Percentiles rank a stretch among this genome's conserved stretches.
Evolutionary conservation across 345 rosid genomes (phyloP).

Genomic region (Moricandia moricandioides): DNA sequence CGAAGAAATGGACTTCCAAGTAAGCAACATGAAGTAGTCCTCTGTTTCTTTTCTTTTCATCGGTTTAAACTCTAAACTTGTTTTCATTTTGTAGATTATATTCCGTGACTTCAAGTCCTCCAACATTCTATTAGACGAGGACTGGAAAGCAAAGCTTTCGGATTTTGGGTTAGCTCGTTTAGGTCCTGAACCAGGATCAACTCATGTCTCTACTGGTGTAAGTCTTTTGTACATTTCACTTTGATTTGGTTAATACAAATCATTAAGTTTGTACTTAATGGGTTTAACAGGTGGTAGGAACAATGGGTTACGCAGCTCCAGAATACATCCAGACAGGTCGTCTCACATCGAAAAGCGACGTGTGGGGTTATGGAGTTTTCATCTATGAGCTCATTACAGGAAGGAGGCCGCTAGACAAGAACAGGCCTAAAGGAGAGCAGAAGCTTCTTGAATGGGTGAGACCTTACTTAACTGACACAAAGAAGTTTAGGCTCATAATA

Average conservation of each 20-base stretch:
- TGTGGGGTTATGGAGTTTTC: conserved; percentile 93
- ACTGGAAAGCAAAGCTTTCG: conserved; percentile 91
- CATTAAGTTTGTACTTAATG: conserved; percentile 30
- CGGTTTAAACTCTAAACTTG: background rate
- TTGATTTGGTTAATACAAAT: conserved; percentile 21
- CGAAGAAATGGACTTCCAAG: conserved; percentile 92
- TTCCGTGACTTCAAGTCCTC: conserved; percentile 92
- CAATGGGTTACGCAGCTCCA: conserved; percentile 92
- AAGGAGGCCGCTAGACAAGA: conserved; percentile 71
- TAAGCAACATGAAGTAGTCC: conserved; percentile 20
- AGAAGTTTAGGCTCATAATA: conserved; percentile 51
- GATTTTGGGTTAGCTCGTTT: conserved; percentile 95
- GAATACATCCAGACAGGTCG: conserved; percentile 87
- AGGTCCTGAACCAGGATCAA: conserved; percentile 81
- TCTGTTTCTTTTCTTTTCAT: background rate
- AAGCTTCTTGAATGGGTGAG: conserved; percentile 85
- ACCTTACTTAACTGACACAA: conserved; percentile 59
- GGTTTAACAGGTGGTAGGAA: conserved; percentile 73
- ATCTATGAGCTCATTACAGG: conserved; percentile 90
- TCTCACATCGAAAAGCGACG: conserved; percentile 77
- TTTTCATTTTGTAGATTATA: conserved; percentile 52
- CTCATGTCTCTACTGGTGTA: conserved; percentile 93
- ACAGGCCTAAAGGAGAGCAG: conserved; percentile 79
- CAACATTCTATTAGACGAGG: conserved; percentile 75
- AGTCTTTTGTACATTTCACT: conserved; percentile 23